Conservation (phyloP, 2,329 filamentous ascomycete species). For the Colletotrichum brevisporum region DNA sequence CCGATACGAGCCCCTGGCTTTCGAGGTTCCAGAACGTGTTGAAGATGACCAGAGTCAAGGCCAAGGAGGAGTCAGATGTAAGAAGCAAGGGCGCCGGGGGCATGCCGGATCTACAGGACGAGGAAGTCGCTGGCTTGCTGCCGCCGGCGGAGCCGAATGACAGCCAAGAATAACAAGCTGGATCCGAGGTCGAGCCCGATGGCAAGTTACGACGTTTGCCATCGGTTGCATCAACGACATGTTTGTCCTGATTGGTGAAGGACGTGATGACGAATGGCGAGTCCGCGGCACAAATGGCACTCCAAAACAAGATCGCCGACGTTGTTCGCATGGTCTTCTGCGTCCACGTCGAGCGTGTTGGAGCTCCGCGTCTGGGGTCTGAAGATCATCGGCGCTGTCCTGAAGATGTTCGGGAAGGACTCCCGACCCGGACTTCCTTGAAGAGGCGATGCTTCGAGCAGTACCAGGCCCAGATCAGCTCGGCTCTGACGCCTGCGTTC, state of each 20-base stretch:
- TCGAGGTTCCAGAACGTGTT: slow-evolving; percentile 89
- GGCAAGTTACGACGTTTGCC: slow-evolving; percentile 96
- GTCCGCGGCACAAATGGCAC: slow-evolving; percentile 80
- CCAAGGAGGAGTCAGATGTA: slow-evolving; percentile 65
- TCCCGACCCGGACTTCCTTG: slow-evolving; percentile 95
- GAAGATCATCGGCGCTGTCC: slow-evolving; percentile 91
- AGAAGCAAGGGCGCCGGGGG: slow-evolving; percentile 60
- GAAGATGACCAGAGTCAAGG: slow-evolving; percentile 84
- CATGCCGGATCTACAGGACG: slow-evolving; percentile 88
- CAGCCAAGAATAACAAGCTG: slow-evolving; percentile 62
- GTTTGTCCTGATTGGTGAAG: slow-evolving; percentile 82
- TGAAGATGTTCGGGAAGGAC: slow-evolving; percentile 97
- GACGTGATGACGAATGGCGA: slow-evolving; percentile 84
- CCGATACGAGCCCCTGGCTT: slow-evolving; percentile 87
- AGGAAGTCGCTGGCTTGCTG: slow-evolving; percentile 94
- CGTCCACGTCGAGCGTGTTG: slow-evolving; percentile 92
- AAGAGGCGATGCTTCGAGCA: slow-evolving; percentile 97
- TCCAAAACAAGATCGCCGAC: slow-evolving; percentile 89
- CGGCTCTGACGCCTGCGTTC: slow-evolving; percentile 95
- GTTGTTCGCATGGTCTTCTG: slow-evolving; percentile 97
- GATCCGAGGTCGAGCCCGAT: slow-evolving; percentile 88
- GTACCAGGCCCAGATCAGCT: slow-evolving; percentile 98
- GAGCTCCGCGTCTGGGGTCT: slow-evolving; percentile 91
- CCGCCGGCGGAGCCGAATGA: slow-evolving; percentile 67
- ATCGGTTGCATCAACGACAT: slow-evolving; percentile 91